Evolutionary conservation across 2,329 filamentous ascomycete species (phyloP).

Genomic region (Aspergillus fischeri): DNA sequence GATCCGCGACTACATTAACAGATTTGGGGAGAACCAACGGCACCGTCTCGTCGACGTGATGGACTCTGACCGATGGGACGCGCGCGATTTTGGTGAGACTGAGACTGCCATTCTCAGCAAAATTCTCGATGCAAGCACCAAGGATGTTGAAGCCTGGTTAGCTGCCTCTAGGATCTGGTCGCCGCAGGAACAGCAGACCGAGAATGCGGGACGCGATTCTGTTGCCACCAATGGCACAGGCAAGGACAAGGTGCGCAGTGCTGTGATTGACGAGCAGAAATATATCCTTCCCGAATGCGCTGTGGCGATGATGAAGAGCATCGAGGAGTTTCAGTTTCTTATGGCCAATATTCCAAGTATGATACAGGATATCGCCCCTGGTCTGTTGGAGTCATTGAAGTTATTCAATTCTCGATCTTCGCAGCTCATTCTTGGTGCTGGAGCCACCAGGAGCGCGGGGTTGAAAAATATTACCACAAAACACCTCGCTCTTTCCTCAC

Average conservation of each 20-base stretch:
- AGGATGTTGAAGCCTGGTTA: conserved; percentile 54
- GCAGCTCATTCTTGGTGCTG: conserved; percentile 93
- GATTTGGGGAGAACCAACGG: conserved; percentile 54
- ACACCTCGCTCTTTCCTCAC: conserved; percentile 85
- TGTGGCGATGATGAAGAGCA: conserved; percentile 72
- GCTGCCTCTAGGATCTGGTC: conserved; percentile 51
- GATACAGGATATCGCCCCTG: conserved; percentile 74
- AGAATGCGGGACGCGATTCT: conserved; percentile 36
- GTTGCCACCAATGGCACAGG: conserved; percentile 30
- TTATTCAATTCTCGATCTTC: conserved; percentile 94
- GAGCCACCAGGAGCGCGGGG: conserved; percentile 81
- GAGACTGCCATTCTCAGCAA: conserved; percentile 50
- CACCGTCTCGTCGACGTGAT: conserved; percentile 55
- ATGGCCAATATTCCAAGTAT: conserved; percentile 83
- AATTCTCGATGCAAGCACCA: conserved; percentile 57
- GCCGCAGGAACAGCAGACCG: conserved; percentile 23
- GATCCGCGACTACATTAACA: conserved; percentile 58
- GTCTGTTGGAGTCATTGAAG: conserved; percentile 79
- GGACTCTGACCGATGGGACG: conserved; percentile 62
- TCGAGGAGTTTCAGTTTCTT: conserved; percentile 78
- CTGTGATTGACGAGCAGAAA: conserved; percentile 75
- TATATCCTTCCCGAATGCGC: conserved; percentile 85
- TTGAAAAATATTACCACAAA: conserved; percentile 96
- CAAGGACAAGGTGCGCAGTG: conserved; percentile 66
- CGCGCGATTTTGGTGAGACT: conserved; percentile 56